phyloP scores from a whole-genome alignment of 768 basidiomycete species.

The Tylopilus felleus region DNA sequence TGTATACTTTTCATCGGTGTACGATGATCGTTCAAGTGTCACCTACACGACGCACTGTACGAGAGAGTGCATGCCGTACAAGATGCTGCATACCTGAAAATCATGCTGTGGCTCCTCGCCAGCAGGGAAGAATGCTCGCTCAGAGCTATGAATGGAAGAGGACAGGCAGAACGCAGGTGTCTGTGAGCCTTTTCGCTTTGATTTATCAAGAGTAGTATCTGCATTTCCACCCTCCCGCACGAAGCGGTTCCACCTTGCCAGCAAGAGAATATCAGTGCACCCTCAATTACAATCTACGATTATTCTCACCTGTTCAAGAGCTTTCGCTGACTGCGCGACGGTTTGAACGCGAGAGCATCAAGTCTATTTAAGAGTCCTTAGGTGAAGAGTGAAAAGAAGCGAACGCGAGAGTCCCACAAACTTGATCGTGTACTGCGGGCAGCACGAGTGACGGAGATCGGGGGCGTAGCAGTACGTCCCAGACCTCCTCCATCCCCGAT shows the following conservation, averaged over 20 bases:
- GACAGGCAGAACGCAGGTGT: conserved; percentile 38
- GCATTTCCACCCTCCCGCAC: conserved; percentile 44
- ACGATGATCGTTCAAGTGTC: conserved; percentile 71
- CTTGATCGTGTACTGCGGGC: conserved; percentile 95
- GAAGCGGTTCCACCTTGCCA: conserved; percentile 68
- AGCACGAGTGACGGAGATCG: conserved; percentile 77
- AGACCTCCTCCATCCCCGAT: conserved; percentile 82
- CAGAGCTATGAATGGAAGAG: conserved; percentile 54
- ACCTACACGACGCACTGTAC: conserved; percentile 44
- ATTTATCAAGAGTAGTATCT: conserved; percentile 17
- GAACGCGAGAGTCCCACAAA: conserved; percentile 31
- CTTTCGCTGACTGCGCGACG: conserved; percentile 73
- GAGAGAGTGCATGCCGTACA: neutral
- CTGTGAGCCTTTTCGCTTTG: conserved; percentile 11
- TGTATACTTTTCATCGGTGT: conserved; percentile 73
- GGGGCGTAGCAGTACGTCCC: conserved; percentile 88
- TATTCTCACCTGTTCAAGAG: conserved; percentile 58
- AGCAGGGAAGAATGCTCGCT: conserved; percentile 35
- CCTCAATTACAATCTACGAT: too few species aligned
- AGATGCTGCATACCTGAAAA: conserved; percentile 51
- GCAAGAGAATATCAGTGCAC: neutral
- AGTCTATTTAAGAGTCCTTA: conserved; percentile 43
- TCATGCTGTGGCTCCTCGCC: conserved; percentile 40
- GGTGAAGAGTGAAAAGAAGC: conserved; percentile 5
- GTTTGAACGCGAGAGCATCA: conserved; percentile 61